Evolutionary conservation across 163 green algal genomes (phyloP), one percentile per base, ranked within the genome.

Genomic region (Chloromonas sp.): DNA sequence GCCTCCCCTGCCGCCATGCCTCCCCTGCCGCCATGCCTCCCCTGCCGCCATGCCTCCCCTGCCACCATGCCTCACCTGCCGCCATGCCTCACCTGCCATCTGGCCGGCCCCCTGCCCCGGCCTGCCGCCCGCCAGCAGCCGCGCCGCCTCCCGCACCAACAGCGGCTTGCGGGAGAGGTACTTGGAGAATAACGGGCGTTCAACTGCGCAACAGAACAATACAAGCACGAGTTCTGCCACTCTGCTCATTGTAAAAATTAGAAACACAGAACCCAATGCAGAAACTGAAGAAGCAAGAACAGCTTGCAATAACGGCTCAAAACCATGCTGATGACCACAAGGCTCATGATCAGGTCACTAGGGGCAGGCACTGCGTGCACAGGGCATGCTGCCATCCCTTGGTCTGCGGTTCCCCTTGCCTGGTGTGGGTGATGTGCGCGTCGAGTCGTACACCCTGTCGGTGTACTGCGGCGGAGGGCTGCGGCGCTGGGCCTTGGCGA

Each of bases 361-460:
- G 66, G 66, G 66, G 5, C 66, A 15, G 66, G 66, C 11, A 11
- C 66, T 74, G 5, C 5, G 66, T 74, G 66, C 5, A 74, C 66
- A 74, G 66, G 5, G 5, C 5, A 74, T 11, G 66, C 66, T 74
- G 5, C 66, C 78, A 57, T 14, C 13, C 5, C 13, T 79, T n/a
- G 14, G 71, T 2, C 78, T 66, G 5, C 78, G 3, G 13, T 14
- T 79, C 71, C 71, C 5, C 71, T 36, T 58, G 83, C 86, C 80
- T 81, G 79, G 79, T 2, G 84, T 92, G 58, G 90, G 90, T 2
- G 78, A 1, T 62, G 76, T 70, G 13, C 87, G 84, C 0, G 81
- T 87, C 11, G 76, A 91, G 88, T 94, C 89, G 82, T 94, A 94
- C 76, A 91, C 86, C 0, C 91, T 88, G 79, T 94, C 90, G n/a